These are phyloP conservation scores for Wickerhamomyces sp. DNA, from an alignment of 1,139 yeast species.

Conservation along the genomic window DNA sequence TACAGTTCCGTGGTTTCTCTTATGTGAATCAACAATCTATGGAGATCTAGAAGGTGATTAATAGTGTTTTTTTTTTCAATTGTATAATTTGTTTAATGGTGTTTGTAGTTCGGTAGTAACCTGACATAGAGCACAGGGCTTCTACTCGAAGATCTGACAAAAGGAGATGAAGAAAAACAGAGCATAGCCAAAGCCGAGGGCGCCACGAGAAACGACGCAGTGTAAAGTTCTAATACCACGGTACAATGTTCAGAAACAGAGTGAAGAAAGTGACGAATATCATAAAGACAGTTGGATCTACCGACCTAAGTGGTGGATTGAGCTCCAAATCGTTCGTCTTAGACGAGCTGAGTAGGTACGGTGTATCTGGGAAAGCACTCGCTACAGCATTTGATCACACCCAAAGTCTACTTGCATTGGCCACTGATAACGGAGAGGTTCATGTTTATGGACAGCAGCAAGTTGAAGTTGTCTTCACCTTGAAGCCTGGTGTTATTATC, in stretches of 20 bases:
- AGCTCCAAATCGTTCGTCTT: constrained; percentile 34
- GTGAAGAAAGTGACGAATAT: constrained; percentile 50
- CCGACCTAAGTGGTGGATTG: constrained; percentile 35
- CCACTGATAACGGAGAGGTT: constrained; percentile 65
- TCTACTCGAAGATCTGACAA: too few species aligned
- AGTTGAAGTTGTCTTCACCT: constrained; percentile 66
- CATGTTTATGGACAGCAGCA: constrained; percentile 81
- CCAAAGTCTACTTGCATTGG: constrained; percentile 78
- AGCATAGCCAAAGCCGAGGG: too few species aligned
- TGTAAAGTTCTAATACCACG: too few species aligned
- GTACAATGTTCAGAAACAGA: constrained; percentile 44
- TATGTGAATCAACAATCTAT: constrained; percentile 83
- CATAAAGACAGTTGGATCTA: constrained; percentile 34
- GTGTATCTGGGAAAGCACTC: constrained; percentile 52
- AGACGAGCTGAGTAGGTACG: constrained; percentile 45
- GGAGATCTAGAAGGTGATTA: too few species aligned
- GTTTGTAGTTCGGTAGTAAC: too few species aligned
- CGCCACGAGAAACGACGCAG: too few species aligned
- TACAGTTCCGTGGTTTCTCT: constrained; percentile 94
- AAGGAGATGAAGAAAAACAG: too few species aligned
- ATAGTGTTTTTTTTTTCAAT: too few species aligned
- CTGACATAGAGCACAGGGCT: too few species aligned
- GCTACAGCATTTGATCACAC: constrained; percentile 82
- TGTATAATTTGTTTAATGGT: too few species aligned
- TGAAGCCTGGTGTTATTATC: constrained; percentile 48